Conservation (phyloP, 768 basidiomycete species). For the Amyloporia xantha region DNA sequence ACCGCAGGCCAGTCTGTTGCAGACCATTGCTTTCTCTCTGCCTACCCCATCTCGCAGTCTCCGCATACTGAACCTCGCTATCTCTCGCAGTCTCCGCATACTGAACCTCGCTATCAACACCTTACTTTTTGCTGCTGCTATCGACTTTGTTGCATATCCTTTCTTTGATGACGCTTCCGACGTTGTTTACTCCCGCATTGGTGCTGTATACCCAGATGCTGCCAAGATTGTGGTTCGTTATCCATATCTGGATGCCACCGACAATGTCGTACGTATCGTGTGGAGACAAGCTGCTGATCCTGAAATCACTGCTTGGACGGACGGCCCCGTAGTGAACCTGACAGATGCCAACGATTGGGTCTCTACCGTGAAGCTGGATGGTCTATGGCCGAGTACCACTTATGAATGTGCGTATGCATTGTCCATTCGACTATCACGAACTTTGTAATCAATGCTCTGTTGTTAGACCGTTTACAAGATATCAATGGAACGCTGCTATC, state of each 20-base stretch:
- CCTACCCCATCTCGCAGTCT: slow-evolving; percentile 23
- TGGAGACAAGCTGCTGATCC: slow-evolving; percentile 33
- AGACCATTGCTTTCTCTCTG: slow-evolving; percentile 26
- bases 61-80: slow-evolving; percentile 18
- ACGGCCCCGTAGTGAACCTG: slow-evolving; percentile 46
- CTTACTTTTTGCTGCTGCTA: slow-evolving; percentile 26
- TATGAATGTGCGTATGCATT: slow-evolving; percentile 58
- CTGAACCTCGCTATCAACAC: slow-evolving; percentile 33
- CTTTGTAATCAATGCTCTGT: neutral
- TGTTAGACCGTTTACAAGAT: slow-evolving; percentile 36
- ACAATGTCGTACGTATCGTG: slow-evolving; percentile 31
- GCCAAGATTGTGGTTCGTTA: slow-evolving; percentile 61
- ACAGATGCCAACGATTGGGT: slow-evolving; percentile 50
- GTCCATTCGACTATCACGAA: slow-evolving; percentile 7
- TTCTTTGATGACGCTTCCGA: slow-evolving; percentile 46
- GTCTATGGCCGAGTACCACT: slow-evolving; percentile 61
- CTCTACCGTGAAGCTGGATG: slow-evolving; percentile 41
- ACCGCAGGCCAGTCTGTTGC: too few relatives aligned
- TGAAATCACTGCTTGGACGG: slow-evolving; percentile 40
- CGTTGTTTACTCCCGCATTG: slow-evolving; percentile 61
- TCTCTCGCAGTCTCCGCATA: slow-evolving; percentile 14
- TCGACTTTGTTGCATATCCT: slow-evolving; percentile 52
- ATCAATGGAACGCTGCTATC: slow-evolving; percentile 40
- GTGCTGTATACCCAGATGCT: slow-evolving; percentile 58
- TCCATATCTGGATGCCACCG: slow-evolving; percentile 33